Percentiles rank a stretch among this genome's conserved stretches.
Evolutionary conservation across 768 basidiomycete species (phyloP).

Genomic region (Lentinula boryana): DNA sequence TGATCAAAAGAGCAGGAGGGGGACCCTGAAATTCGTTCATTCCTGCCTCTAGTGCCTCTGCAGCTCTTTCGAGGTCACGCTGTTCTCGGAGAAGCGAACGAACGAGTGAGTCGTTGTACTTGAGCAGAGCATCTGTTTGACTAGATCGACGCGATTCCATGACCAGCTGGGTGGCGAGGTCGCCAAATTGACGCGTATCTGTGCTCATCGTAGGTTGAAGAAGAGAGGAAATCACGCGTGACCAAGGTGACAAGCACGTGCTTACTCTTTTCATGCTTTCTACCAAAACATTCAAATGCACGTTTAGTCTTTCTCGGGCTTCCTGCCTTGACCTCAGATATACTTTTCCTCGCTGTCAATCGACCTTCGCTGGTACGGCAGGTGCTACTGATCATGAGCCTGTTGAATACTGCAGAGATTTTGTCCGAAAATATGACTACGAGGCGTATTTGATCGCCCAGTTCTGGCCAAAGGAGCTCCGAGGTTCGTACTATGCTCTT

Average conservation of each 20-base stretch:
- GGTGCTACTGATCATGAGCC: conserved; percentile 28
- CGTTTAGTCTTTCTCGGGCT: background rate
- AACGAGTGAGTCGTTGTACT: conserved; percentile 88
- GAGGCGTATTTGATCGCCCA: conserved; percentile 69
- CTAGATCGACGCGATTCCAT: conserved; percentile 83
- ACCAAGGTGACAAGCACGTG: background rate
- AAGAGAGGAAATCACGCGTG: background rate
- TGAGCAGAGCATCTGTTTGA: conserved; percentile 75
- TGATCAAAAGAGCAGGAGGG: conserved; percentile 67
- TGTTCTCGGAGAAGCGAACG: conserved; percentile 86
- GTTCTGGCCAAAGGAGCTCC: conserved; percentile 62
- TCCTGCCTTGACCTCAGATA: background rate
- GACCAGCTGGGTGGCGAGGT: conserved; percentile 84
- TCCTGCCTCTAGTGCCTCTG: conserved; percentile 27
- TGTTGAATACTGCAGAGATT: conserved; percentile 57
- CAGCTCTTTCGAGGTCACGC: conserved; percentile 72
- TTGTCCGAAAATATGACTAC: conserved; percentile 78
- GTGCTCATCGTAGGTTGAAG: background rate
- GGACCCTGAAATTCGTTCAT: conserved; percentile 33
- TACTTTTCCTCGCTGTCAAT: background rate
- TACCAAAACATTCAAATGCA: background rate
- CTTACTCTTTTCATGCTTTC: background rate
- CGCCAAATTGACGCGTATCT: conserved; percentile 61
- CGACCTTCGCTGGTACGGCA: conserved; percentile 1
- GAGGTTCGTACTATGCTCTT: conserved; percentile 68